These are phyloP conservation scores for Coemansia sp. DNA, from an alignment of 192 early-diverging fungal species.

Conservation along the genomic window DNA sequence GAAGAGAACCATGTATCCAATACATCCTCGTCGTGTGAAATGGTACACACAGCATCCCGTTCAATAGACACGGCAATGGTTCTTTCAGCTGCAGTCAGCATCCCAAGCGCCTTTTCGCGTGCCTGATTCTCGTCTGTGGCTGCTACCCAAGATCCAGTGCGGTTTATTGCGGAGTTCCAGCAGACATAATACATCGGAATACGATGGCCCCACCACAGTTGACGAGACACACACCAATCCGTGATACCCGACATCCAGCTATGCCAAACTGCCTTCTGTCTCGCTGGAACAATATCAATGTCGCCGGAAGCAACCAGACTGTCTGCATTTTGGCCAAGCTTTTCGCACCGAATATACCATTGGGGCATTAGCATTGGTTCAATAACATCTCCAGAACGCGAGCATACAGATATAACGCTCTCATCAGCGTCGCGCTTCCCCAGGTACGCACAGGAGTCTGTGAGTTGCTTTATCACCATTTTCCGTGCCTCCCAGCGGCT, in stretches of 20 bases:
- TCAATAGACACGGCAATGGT: background rate
- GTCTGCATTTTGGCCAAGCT: constrained; percentile 70
- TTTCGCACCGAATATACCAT: constrained; percentile 89
- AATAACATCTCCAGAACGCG: constrained; percentile 89
- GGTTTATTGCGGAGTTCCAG: constrained; percentile 42
- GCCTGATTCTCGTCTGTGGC: constrained; percentile 35
- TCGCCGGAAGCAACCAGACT: constrained; percentile 63
- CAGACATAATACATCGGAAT: constrained; percentile 85
- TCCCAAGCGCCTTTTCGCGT: constrained; percentile 31
- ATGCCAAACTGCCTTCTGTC: constrained; percentile 81
- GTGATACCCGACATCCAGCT: constrained; percentile 84
- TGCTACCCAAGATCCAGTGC: constrained; percentile 30
- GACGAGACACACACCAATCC: constrained; percentile 98
- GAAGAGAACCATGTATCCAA: constrained; percentile 99
- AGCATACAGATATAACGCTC: constrained; percentile 71
- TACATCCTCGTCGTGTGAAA: constrained; percentile 77
- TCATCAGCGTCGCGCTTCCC: constrained; percentile 77
- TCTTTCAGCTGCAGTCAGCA: constrained; percentile 3
- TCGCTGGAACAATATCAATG: constrained; percentile 70
- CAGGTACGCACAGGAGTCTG: constrained; percentile 65
- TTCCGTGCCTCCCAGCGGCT: constrained; percentile 83
- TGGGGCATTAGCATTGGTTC: constrained; percentile 96
- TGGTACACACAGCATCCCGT: background rate
- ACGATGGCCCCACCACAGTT: constrained; percentile 98
- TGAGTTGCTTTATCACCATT: constrained; percentile 66